These are phyloP conservation scores for Jamesozyma jinghongensis DNA, from an alignment of 805 yeast species.

Conservation along the genomic window DNA sequence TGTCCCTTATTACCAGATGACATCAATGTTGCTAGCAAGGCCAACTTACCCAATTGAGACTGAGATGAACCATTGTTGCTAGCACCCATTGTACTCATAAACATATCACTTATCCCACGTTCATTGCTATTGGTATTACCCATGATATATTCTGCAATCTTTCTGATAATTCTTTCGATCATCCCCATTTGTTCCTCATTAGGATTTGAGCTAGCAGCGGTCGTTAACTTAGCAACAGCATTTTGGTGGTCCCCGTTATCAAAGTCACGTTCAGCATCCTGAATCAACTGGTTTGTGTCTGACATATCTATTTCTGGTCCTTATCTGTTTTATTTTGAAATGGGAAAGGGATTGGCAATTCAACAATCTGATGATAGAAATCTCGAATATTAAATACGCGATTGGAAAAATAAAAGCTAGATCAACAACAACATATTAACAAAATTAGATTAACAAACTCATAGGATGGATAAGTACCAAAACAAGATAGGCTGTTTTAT, in stretches of 20 bases:
- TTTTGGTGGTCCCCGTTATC: conserved; percentile 20
- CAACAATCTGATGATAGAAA: too few relatives aligned
- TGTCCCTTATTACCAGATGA: conserved; percentile 4
- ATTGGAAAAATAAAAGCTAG: too few relatives aligned
- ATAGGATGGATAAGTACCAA: conserved; percentile 10
- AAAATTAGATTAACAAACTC: too few relatives aligned
- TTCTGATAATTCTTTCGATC: conserved; percentile 20
- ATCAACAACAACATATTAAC: too few relatives aligned
- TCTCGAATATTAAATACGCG: too few relatives aligned
- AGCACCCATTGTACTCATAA: conserved; percentile 16
- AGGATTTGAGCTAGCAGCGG: conserved; percentile 22
- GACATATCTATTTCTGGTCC: conserved; percentile 3
- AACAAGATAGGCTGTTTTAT: conserved; percentile 28
- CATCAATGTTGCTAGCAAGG: conserved; percentile 21
- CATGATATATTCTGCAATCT: conserved; percentile 15
- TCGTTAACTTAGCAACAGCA: conserved; percentile 22
- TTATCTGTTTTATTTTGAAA: background rate
- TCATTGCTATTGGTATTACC: conserved; percentile 1
- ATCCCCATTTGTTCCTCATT: conserved; percentile 14
- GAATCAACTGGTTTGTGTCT: conserved; percentile 12
- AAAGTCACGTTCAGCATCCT: conserved; percentile 18
- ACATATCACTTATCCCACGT: conserved; percentile 16
- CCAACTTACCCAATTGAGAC: conserved; percentile 26
- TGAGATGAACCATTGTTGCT: conserved; percentile 19
- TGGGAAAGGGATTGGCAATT: background rate